Conservation (phyloP, 169 alveolate genomes). For the Cryptosporidium baileyi region DNA sequence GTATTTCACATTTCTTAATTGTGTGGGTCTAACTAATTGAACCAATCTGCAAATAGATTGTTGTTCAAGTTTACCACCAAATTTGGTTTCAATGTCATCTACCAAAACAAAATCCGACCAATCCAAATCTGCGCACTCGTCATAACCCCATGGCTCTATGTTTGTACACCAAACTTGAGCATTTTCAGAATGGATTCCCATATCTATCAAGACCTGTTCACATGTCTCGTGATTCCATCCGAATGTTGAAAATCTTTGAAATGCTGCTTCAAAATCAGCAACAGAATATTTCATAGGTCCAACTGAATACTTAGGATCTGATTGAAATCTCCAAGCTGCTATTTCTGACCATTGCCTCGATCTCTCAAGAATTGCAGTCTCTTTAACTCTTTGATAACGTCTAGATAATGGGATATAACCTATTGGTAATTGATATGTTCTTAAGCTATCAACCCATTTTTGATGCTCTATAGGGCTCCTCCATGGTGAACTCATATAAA, state of each 20-base stretch:
- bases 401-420: conserved; percentile 61
- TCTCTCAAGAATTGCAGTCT: conserved; percentile 47
- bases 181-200: conserved; percentile 52
- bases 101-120: conserved; percentile 64
- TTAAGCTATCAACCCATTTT: conserved; percentile 35
- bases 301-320: conserved; percentile 50
- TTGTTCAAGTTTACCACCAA: conserved; percentile 60
- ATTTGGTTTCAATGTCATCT: conserved; percentile 47
- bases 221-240: conserved; percentile 69
- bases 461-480: conserved; percentile 36
- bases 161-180: conserved; percentile 58
- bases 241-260: conserved; percentile 41
- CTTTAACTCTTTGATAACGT: conserved; percentile 52
- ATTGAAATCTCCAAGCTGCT: conserved; percentile 65
- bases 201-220: conserved; percentile 57
- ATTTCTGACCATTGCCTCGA: conserved; percentile 67
- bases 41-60: conserved; percentile 67
- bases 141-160: conserved; percentile 70
- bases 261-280: conserved; percentile 35
- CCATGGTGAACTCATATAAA: conserved; percentile 54
- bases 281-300: conserved; percentile 41
- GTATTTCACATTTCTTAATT: conserved; percentile 18
- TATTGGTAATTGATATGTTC: conserved; percentile 30
- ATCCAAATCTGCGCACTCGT: conserved; percentile 57
- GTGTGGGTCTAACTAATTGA: conserved; percentile 56